Base-by-base conservation (phyloP, 2,329 filamentous ascomycete genomes). In the Colletotrichum tropicale region DNA sequence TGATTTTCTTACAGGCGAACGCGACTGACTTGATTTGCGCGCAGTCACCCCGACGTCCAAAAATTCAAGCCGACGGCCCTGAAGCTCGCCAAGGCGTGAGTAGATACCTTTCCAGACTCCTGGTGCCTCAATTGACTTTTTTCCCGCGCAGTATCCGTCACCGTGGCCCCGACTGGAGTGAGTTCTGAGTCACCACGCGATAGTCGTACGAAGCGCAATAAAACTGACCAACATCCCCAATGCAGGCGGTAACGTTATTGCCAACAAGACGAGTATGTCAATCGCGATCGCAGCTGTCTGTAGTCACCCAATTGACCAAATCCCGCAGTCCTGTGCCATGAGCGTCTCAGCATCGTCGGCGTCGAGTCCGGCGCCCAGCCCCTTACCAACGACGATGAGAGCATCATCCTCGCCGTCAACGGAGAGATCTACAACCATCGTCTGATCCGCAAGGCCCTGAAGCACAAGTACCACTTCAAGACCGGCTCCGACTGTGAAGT, bases 371-470 rank as follows among this genome's bases (percentile, higher is more conserved):
- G 97, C 84, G 96, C 97, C 68, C 97, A 99, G 88, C 97, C 97
- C 78, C 90, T 99, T 79, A 94, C 96, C 89, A 98, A 96, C 89
- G 93, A 95, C 80, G 96, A 98, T 85, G 94, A 93, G 79, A 94
- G 90, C 81, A 93, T 99, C 81, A 93, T 96, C 78, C 92, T 99
- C 77, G 96, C 97, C 79, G 97, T 98, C 92, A 99, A 99, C 87
- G 97, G 97, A 87, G 97, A 99, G 86, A 99, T 99, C 85, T 99
- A 99, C 91, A 99, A 99, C 93, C 97, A 99, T 88, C 94, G 96
- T 84, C 92, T 98, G 82, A 90, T 99, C 82, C 94, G 97, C 84
- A 98, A 98, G 88, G 89, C 89, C 81, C 89, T 98, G 81, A 95
- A 95, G 87, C 92, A 89, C 76, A 91, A 93, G 48, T 98, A 98